A percentile compares a stretch with the other conserved stretches of the same genome.
These are phyloP conservation scores for Dryas octopetala DNA, from an alignment of 306 rosid species.

Conservation along the genomic window DNA sequence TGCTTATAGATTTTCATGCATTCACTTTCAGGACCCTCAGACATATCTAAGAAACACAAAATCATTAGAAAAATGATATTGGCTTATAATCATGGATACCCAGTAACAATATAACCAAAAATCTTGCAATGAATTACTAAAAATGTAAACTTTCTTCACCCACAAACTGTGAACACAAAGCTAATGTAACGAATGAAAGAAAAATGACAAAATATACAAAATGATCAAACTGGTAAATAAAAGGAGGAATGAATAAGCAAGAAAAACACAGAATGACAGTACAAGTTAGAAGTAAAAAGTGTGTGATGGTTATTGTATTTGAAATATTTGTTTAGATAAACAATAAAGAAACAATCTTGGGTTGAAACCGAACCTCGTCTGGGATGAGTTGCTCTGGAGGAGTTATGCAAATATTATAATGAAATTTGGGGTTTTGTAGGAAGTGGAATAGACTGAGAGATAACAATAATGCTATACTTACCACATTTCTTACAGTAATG, in stretches of 20 bases:
- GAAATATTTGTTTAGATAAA: neutral
- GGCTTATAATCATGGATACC: neutral
- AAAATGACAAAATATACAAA: neutral
- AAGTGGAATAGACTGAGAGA: neutral
- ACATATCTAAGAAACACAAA: neutral
- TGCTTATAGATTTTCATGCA: conserved; percentile 6
- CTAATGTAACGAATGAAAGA: neutral
- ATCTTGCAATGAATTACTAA: neutral
- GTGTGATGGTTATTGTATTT: neutral
- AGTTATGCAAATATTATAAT: neutral
- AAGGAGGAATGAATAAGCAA: neutral
- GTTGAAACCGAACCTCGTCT: neutral
- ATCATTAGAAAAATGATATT: neutral
- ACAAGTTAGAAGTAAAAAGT: neutral
- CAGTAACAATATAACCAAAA: neutral
- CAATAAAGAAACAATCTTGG: neutral
- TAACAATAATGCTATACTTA: no score
- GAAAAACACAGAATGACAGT: neutral
- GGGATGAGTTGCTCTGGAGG: neutral
- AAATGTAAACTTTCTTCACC: neutral
- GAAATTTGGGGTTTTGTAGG: neutral
- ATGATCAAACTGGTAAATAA: neutral
- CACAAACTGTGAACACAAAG: neutral
- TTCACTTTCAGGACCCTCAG: conserved; percentile 6
- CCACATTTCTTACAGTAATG: no score